Evolutionary conservation across 2,329 filamentous ascomycete species (phyloP), one percentile per base, ranked within the genome.

Genomic region (Trichoderma harzianum): DNA sequence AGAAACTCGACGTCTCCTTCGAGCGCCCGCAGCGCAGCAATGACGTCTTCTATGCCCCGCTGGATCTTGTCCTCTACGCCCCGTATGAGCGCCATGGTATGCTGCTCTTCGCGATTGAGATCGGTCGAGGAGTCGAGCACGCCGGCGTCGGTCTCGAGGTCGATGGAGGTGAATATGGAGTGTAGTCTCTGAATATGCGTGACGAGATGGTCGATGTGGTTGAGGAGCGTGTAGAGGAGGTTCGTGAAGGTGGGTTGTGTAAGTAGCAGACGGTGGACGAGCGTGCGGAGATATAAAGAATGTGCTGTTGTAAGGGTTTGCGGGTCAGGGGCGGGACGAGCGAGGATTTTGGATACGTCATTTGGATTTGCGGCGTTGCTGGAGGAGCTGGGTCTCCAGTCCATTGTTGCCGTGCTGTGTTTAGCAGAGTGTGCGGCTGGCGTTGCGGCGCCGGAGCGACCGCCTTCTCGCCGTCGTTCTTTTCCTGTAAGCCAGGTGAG

Each of bases 271-370:
- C 88, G 87, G 57, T 89, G 88, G 1, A 87, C 83, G 3, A 98
- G 84, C 3, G 90, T 88, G 43, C 87, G 84, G 14, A 98, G 88
- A 79, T 97, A 97, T 21, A 87, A 84, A 18, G 90, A 87, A 81
- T 98, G 95, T 3, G 94, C 94, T 5, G 89, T 88, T 6, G 94
- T 90, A 26, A 98, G 87, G 3, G 92, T 91, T 81, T 98, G 94
- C 0, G 95, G 95, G 78, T 98, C 95, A 76, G 93, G 92, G 18
- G 77, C 76, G 26, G 75, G 69, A 4, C 61, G 64, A 12, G 57
- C 63, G 32, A 72, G 61, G 24, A 69, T 36, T 21, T 28, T 62
- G 3, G 63, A 63, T 7, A 65, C 32, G 14, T 67, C 64, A 28
- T 47, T 55, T 39, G 60, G 36, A 3, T 58, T 64, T 1, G 61